Conservation (phyloP, 164 flowering plant genomes). For the Kingdonia uniflora region DNA sequence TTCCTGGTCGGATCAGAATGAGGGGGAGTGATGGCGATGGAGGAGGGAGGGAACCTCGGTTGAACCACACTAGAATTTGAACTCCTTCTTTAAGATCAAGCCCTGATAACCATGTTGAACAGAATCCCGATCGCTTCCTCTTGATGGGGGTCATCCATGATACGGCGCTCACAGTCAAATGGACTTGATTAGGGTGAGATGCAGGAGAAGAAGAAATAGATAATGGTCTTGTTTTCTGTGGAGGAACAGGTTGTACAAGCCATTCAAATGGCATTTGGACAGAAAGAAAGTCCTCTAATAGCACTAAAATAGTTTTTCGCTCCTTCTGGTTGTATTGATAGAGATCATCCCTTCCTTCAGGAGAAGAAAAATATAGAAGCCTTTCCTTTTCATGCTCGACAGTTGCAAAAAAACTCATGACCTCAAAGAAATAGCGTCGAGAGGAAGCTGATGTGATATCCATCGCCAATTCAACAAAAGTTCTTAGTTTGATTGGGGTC, state of each 20-base stretch:
- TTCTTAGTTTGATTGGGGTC: constrained; percentile 52
- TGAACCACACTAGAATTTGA: constrained; percentile 74
- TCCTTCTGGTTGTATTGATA: too few relatives aligned
- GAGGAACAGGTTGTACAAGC: constrained; percentile 98
- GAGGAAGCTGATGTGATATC: too few relatives aligned
- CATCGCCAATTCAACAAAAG: too few relatives aligned
- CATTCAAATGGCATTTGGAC: too few relatives aligned
- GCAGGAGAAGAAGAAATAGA: constrained; percentile 82
- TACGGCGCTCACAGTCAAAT: constrained; percentile 52
- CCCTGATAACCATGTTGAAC: too few relatives aligned
- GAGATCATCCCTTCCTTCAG: constrained; percentile 99
- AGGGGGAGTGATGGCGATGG: constrained; percentile 78
- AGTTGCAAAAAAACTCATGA: constrained; percentile 76
- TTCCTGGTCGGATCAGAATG: constrained; percentile 89
- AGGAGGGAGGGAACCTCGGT: too few relatives aligned
- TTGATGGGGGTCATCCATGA: constrained; percentile 87
- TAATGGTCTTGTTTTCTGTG: constrained; percentile 69
- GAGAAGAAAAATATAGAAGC: constrained; percentile 85
- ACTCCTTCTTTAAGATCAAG: constrained; percentile 59
- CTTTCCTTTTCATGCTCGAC: constrained; percentile 93
- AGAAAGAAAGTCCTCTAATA: constrained; percentile 87
- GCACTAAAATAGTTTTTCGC: constrained; percentile 96
- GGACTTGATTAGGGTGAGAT: constrained; percentile 75
- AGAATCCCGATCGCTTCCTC: constrained; percentile 66
- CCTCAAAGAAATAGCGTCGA: constrained; percentile 93